These are phyloP conservation scores for Sordariomycetes sp. DNA, from an alignment of 2,329 filamentous ascomycete genomes.

Conservation along the genomic window DNA sequence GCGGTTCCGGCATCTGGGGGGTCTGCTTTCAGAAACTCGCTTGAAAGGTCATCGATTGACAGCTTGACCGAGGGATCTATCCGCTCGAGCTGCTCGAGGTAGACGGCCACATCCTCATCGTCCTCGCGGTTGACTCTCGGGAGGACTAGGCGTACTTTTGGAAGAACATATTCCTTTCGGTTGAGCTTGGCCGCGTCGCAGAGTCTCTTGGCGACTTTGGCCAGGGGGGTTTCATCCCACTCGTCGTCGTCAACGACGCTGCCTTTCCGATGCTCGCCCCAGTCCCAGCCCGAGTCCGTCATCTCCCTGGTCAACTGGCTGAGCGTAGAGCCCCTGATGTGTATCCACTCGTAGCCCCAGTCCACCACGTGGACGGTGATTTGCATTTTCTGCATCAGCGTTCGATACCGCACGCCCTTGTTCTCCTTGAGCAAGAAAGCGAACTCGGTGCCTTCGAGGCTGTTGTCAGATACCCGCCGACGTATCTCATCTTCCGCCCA, in stretches of 20 bases:
- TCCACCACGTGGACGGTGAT: constrained; percentile 25
- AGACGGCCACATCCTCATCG: constrained; percentile 17
- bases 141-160: constrained; percentile 23
- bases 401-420: constrained; percentile 18
- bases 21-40: constrained; percentile 13
- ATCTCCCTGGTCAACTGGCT: constrained; percentile 27
- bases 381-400: constrained; percentile 21
- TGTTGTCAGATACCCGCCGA: no score
- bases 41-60: constrained; percentile 18
- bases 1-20: constrained; percentile 15
- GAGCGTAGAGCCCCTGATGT: constrained; percentile 17
- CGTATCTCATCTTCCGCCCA: no score
- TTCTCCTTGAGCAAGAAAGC: constrained; percentile 9
- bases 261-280: constrained; percentile 23
- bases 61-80: constrained; percentile 21
- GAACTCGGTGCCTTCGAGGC: no score
- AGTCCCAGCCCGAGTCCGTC: constrained; percentile 30
- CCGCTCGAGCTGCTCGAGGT: constrained; percentile 19
- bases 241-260: constrained; percentile 21
- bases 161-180: constrained; percentile 25
- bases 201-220: constrained; percentile 20
- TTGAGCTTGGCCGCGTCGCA: constrained; percentile 25
- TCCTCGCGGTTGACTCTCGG: constrained; percentile 18
- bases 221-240: constrained; percentile 22
- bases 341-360: constrained; percentile 23